Evolutionary conservation across 331 rosid genomes (phyloP).

Genomic region (Quercus tomentella): DNA sequence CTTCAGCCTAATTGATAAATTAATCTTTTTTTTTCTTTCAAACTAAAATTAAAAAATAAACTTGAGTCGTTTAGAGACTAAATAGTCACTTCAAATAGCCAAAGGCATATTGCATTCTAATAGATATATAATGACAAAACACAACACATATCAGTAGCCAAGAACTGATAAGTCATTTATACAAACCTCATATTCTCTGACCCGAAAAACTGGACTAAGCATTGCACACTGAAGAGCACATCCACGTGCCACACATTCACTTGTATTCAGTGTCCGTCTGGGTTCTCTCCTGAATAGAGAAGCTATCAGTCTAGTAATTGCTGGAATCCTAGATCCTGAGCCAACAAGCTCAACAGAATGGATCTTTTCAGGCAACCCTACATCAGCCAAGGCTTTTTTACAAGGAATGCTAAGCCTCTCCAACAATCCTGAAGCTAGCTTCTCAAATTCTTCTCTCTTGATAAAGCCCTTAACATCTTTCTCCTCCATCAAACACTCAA

Average conservation of each 20-base stretch:
- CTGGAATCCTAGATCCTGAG: constrained; percentile 94
- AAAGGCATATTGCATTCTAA: neutral
- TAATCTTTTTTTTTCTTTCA: neutral
- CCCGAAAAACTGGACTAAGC: constrained; percentile 85
- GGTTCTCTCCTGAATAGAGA: constrained; percentile 73
- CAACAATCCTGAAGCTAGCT: constrained; percentile 58
- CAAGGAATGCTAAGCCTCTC: constrained; percentile 70
- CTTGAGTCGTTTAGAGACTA: neutral
- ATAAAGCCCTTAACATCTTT: constrained; percentile 90
- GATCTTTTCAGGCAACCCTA: constrained; percentile 59
- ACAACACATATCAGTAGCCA: neutral
- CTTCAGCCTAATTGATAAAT: neutral
- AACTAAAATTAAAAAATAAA: neutral
- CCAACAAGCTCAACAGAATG: constrained; percentile 91
- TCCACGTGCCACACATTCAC: constrained; percentile 98
- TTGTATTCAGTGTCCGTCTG: constrained; percentile 84
- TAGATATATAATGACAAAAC: neutral
- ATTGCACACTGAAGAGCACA: constrained; percentile 97
- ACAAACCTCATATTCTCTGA: constrained; percentile 90
- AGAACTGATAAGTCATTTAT: constrained; percentile 12
- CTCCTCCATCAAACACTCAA: constrained; percentile 98
- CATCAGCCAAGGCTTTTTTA: constrained; percentile 59
- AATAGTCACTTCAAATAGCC: neutral
- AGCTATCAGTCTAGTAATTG: constrained; percentile 54
- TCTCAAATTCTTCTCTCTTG: constrained; percentile 93